Base-by-base conservation (phyloP, 1,284 basidiomycete genomes). In the Farysia itapuensis region DNA sequence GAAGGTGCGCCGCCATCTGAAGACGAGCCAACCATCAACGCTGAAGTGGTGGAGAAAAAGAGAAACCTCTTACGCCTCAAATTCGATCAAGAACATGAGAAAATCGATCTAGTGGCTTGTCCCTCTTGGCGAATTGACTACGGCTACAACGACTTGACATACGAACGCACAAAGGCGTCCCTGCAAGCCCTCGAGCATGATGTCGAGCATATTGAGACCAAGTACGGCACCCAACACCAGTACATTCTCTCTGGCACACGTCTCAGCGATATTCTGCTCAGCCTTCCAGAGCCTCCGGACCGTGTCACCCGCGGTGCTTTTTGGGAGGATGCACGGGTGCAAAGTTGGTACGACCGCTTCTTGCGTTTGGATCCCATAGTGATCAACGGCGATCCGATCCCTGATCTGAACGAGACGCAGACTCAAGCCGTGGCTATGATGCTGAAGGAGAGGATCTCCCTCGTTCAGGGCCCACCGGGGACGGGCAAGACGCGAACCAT, bases 401-500 rank as follows among this genome's bases (percentile, higher is more conserved):
- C 94, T 1, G 81, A 80, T 0, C 76, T 95, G 58, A 95, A 94
- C 71, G 71, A 77, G 9, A 87, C 86, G n/a, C 91, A 96, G 77
- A 82, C 83, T 41, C 80, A 84, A 43, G 92, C 92, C 0, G 84
- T 93, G 36, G 91, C 90, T 2, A 83, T 85, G 79, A 93, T 94
- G 87, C 81, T 95, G 33, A 84, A 84, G 5, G 82, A 90, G 64
- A 80, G 84, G 23, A 77, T 90, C 26, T 88, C 86, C 71, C 80
- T 95, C 18, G 84, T 95, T 16, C 92, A 95, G 79, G 92, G 92
- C 13, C 92, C 92, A 18, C 92, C 92, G 5, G 92, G 92, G n/a
- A 96, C 92, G 0, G 90, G 92, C 35, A 96, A 96, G 78, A 94
- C 91, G 2, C 86, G 87, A 68, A 94, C 92, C 0, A 90, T 96